Percentiles rank a stretch among this genome's conserved stretches.
Evolutionary conservation across 129 eudicot species (phyloP).

Genomic region (Oenanthe sinensis): DNA sequence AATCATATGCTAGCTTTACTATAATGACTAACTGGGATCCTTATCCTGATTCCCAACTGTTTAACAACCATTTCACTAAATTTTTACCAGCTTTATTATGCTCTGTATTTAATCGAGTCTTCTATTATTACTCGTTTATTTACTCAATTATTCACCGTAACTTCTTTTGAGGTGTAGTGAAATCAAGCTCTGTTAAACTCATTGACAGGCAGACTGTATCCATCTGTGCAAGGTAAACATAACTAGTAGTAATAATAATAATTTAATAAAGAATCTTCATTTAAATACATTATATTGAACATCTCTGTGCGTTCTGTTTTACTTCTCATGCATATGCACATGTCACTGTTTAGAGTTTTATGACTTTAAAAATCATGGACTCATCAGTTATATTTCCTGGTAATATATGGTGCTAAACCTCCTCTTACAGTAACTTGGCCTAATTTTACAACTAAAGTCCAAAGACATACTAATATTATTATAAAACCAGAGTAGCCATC

Average conservation of each 20-base stretch:
- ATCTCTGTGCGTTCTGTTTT: background rate
- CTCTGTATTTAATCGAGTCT: background rate
- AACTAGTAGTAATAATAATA: background rate
- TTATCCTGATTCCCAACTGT: constrained; percentile 1
- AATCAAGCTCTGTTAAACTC: background rate
- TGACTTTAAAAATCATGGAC: background rate
- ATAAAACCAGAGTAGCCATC: constrained; percentile 6
- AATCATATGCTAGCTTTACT: constrained; percentile 4
- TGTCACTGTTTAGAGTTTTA: background rate
- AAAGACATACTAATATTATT: constrained; percentile 2
- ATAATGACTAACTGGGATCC: background rate
- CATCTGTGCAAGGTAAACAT: background rate
- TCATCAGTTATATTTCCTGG: background rate
- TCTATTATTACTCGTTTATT: background rate
- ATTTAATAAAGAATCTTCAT: background rate
- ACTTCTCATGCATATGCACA: background rate
- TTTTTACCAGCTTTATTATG: constrained; percentile 4
- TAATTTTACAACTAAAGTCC: background rate
- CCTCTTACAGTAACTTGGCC: background rate
- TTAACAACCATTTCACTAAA: background rate
- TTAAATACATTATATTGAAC: background rate
- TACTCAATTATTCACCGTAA: background rate
- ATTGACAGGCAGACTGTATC: background rate
- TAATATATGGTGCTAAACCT: background rate
- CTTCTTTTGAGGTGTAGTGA: background rate